Base-by-base conservation (phyloP, 768 basidiomycete genomes). In the Nidularia pulvinata region DNA sequence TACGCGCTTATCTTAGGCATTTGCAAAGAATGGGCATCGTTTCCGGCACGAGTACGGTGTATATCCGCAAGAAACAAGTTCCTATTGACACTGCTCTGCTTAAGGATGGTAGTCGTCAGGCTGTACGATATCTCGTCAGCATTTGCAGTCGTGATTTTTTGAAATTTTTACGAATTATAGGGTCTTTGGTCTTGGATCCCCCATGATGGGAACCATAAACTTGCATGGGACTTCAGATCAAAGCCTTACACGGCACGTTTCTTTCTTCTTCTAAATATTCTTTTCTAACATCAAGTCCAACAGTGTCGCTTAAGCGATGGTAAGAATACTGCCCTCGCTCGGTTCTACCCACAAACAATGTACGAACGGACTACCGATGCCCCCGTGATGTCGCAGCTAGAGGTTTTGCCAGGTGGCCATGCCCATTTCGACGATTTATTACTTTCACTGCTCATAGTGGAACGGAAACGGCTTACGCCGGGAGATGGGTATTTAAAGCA, bases 341-440 rank as follows among this genome's bases (percentile, higher is more conserved):
- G 25, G 25, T n/a, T n/a, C n/a, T 25, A n/a, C 25, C 45, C 45
- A 11, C 10, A n/a, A 14, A 11, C 45, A 46, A 46, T 22, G n/a
- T n/a, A 46, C 14, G n/a, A n/a, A 9, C 10, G 14, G 14, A 46
- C 14, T 42, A 42, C 13, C 14, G 13, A 46, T n/a, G n/a, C 25
- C 10, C 45, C 45, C 16, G 39, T 16, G 25, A 25, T n/a, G 10
- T 22, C 67, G 14, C 55, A 56, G 25, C 56, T 69, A 33, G 62
- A 62, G 46, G 49, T 68, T n/a, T 62, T 48, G 19, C 63, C 65
- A 9, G 55, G 59, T 33, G 72, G 66, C 4, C 59, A 64, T 19
- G 53, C 55, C 9, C 49, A 62, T n/a, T 58, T 69, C 43, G 70
- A 74, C 48, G 67, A 74, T 42, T 68, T 74, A 34, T 37, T 74